Percentiles rank a stretch among this genome's conserved stretches.
These are phyloP conservation scores for Colletotrichum magnum DNA, from an alignment of 2,329 filamentous ascomycete species.

Conservation along the genomic window DNA sequence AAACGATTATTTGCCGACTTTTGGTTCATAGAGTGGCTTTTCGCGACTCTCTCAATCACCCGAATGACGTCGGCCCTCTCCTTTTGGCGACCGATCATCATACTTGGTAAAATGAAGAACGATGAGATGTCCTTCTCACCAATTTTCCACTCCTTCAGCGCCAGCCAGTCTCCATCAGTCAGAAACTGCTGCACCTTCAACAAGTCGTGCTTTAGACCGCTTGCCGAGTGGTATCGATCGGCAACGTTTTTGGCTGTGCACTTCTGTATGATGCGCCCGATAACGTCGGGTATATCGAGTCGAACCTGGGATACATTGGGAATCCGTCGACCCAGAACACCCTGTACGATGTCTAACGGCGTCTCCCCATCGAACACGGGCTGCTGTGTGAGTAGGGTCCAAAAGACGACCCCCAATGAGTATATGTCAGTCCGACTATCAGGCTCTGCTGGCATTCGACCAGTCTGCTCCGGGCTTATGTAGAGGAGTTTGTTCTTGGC, in stretches of 20 bases:
- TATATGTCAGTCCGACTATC: constrained; percentile 96
- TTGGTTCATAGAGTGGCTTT: constrained; percentile 68
- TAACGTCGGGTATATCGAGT: constrained; percentile 85
- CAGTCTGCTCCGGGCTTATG: constrained; percentile 95
- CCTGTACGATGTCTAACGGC: constrained; percentile 92
- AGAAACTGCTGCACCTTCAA: constrained; percentile 81
- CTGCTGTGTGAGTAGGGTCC: constrained; percentile 84
- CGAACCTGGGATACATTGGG: constrained; percentile 82
- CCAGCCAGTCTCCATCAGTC: constrained; percentile 79
- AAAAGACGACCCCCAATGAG: constrained; percentile 90
- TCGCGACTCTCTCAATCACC: constrained; percentile 83
- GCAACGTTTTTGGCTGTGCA: constrained; percentile 91
- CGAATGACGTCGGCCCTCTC: constrained; percentile 79
- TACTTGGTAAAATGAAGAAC: constrained; percentile 87
- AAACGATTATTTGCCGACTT: constrained; percentile 60
- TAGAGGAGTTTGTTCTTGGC: constrained; percentile 92
- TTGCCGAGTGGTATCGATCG: constrained; percentile 91
- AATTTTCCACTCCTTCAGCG: constrained; percentile 81
- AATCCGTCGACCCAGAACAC: constrained; percentile 84
- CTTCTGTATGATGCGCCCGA: constrained; percentile 88
- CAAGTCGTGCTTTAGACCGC: constrained; percentile 87
- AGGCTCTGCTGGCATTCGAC: constrained; percentile 91
- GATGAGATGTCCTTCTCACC: constrained; percentile 91
- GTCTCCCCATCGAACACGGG: constrained; percentile 84
- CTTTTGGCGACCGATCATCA: constrained; percentile 83